These are phyloP conservation scores for Aurifilum marmelostoma DNA, from an alignment of 2,329 filamentous ascomycete species.

Conservation along the genomic window DNA sequence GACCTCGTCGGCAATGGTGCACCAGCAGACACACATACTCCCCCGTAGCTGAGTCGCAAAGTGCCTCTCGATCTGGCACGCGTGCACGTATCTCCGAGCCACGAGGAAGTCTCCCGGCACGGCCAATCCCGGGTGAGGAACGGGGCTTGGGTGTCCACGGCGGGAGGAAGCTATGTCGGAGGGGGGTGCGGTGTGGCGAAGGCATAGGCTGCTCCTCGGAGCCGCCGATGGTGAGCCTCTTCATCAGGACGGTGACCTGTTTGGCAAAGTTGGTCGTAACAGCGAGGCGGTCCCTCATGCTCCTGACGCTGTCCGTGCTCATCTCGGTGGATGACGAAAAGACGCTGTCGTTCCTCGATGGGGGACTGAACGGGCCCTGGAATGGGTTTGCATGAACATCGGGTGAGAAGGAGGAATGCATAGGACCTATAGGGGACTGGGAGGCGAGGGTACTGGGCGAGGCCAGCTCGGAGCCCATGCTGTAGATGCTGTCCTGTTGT, in stretches of 20 bases:
- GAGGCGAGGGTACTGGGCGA: conserved; percentile 24
- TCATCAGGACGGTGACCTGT: conserved; percentile 43
- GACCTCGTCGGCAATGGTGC: conserved; percentile 37
- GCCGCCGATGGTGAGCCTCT: conserved; percentile 32
- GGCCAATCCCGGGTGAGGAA: conserved; percentile 36
- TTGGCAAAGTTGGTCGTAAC: conserved; percentile 28
- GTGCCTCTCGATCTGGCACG: conserved; percentile 21
- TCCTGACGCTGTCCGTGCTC: conserved; percentile 42
- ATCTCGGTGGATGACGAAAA: conserved; percentile 45
- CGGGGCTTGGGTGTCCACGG: conserved; percentile 14
- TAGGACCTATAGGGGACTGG: conserved; percentile 13
- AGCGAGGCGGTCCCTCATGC: conserved; percentile 37
- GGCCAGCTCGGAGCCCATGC: conserved; percentile 16
- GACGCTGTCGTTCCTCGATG: conserved; percentile 37
- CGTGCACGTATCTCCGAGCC: conserved; percentile 32
- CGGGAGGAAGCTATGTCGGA: conserved; percentile 31
- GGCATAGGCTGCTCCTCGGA: conserved; percentile 17
- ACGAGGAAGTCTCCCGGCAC: conserved; percentile 56
- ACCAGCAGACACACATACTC: conserved; percentile 37
- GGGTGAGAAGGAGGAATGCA: conserved; percentile 16
- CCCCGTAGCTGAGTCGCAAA: conserved; percentile 22
- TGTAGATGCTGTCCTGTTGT: conserved; percentile 15
- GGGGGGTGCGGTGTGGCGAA: conserved; percentile 19
- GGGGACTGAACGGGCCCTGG: conserved; percentile 33
- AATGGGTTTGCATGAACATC: conserved; percentile 18